Evolutionary conservation across 31 red algal genomes (phyloP), one percentile per base, ranked within the genome.

Genomic region (Pterothamnion heteromorphum): DNA sequence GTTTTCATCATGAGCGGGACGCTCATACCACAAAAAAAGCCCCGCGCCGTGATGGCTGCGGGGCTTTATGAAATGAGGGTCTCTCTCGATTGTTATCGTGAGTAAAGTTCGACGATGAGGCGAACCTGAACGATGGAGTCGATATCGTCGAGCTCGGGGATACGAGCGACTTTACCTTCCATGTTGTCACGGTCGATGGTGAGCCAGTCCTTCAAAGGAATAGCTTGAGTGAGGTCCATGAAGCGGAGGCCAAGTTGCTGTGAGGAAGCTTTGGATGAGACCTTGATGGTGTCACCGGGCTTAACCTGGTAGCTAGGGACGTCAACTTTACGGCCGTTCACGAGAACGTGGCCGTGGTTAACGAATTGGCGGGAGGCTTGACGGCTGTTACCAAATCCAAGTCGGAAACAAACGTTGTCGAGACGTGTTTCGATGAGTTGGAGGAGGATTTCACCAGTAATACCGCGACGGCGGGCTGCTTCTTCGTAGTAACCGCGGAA

Each of bases 341-440:
- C 89, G 81, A 35, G 3, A 36, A 91, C 38, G 82, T 91, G 89
- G 3, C 72, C 72, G 82, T 91, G 89, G 37, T 91, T 91, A 24
- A 91, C 89, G 81, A 91, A 80, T 81, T 91, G 89, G 1, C 89
- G 3, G 4, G 89, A 72, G 2, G 1, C 51, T 4, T 57, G 1
- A 80, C 81, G 81, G 3, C 74, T 91, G 81, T 57, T 33, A 43
- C 64, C 2, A 26, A 91, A 37, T 24, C 89, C 72, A 36, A 91
- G 38, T 31, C 14, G 1, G 82, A 91, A 91, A 36, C 3, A 1
- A 80, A 41, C 82, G 82, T 35, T 91, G 38, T 91, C 89, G 81
- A 91, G 37, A 36, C 89, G 3, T 74, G 82, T 91, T 91, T 91
- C 89, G 36, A 91, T 5, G 4, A 91, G 35, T 91, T 91, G 89